Percentiles rank a stretch among this genome's conserved stretches.
phyloP scores from a whole-genome alignment of 768 basidiomycete species.

The Termitomyces titanicus region DNA sequence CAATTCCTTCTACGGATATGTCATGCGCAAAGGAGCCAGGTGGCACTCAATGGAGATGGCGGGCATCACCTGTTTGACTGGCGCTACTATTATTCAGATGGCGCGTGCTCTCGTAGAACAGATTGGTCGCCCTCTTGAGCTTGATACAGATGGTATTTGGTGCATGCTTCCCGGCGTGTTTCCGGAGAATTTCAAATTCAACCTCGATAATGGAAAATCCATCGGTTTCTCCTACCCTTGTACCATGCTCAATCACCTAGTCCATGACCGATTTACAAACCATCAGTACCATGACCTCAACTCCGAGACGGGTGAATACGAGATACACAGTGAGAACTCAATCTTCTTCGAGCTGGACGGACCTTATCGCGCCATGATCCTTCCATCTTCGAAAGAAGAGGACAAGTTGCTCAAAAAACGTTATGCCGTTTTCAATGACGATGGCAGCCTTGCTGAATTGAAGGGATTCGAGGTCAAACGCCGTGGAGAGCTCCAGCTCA shows the following conservation, averaged over 20 bases:
- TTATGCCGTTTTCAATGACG: slow-evolving; percentile 98
- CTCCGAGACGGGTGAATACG: slow-evolving; percentile 78
- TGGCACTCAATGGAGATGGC: slow-evolving; percentile 99
- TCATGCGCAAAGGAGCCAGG: slow-evolving; percentile 98
- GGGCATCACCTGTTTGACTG: slow-evolving; percentile 96
- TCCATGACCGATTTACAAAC: slow-evolving; percentile 93
- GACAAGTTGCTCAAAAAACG: slow-evolving; percentile 98
- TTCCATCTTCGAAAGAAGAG: slow-evolving; percentile 98
- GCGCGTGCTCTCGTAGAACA: slow-evolving; percentile 95
- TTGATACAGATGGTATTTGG: slow-evolving; percentile 99
- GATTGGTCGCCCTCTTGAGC: slow-evolving; percentile 93
- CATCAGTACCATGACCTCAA: slow-evolving; percentile 96
- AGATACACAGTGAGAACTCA: slow-evolving; percentile 90
- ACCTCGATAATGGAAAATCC: slow-evolving; percentile 81
- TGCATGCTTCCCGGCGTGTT: slow-evolving; percentile 99
- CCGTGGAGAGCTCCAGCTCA: slow-evolving; percentile 93
- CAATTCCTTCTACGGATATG: slow-evolving; percentile 99
- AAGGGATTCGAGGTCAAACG: slow-evolving; percentile 99
- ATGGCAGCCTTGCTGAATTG: slow-evolving; percentile 94
- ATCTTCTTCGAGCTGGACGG: slow-evolving; percentile 99
- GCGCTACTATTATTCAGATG: slow-evolving; percentile 98
- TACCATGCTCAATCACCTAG: slow-evolving; percentile 99
- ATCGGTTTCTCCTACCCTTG: slow-evolving; percentile 94
- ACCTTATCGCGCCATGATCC: slow-evolving; percentile 98
- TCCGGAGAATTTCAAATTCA: slow-evolving; percentile 97